phyloP scores from a whole-genome alignment of 805 yeast genomes.

The Ogataea trehalophila region DNA sequence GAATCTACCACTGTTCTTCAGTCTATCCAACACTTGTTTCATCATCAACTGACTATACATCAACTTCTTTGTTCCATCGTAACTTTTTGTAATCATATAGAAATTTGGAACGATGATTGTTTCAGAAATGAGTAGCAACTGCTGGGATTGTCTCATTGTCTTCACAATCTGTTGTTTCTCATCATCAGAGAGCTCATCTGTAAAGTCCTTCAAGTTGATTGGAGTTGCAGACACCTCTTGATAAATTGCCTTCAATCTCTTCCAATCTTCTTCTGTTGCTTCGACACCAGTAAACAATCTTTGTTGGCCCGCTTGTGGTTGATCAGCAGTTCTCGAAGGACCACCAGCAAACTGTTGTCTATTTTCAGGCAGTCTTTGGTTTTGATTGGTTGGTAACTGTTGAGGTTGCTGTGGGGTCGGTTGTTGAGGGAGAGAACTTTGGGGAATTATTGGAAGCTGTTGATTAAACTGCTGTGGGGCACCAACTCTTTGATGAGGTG shows the following conservation, averaged over 20 bases:
- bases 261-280: constrained; percentile 58
- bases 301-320: constrained; percentile 8
- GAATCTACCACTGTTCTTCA: constrained; percentile 45
- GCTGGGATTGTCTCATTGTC: constrained; percentile 49
- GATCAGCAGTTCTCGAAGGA: constrained; percentile 4
- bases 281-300: constrained; percentile 29
- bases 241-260: constrained; percentile 54
- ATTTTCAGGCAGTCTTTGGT: constrained; percentile 20
- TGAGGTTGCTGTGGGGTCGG: constrained; percentile 14
- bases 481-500: constrained; percentile 1
- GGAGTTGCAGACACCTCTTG: constrained; percentile 68
- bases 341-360: constrained; percentile 15
- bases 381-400: constrained; percentile 32
- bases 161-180: constrained; percentile 61
- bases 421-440: constrained; percentile 9
- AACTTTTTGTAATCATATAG: constrained; percentile 68
- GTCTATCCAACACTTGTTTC: constrained; percentile 65
- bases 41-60: constrained; percentile 77
- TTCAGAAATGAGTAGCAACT: constrained; percentile 64
- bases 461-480: constrained; percentile 6
- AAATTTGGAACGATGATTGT: constrained; percentile 69
- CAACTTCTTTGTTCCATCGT: constrained; percentile 69
- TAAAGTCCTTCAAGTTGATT: constrained; percentile 60
- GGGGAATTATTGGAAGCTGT: constrained; percentile 6
- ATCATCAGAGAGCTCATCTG: constrained; percentile 52